phyloP scores from a whole-genome alignment of 1,284 basidiomycete genomes.

The Rhodotorula sp. region DNA sequence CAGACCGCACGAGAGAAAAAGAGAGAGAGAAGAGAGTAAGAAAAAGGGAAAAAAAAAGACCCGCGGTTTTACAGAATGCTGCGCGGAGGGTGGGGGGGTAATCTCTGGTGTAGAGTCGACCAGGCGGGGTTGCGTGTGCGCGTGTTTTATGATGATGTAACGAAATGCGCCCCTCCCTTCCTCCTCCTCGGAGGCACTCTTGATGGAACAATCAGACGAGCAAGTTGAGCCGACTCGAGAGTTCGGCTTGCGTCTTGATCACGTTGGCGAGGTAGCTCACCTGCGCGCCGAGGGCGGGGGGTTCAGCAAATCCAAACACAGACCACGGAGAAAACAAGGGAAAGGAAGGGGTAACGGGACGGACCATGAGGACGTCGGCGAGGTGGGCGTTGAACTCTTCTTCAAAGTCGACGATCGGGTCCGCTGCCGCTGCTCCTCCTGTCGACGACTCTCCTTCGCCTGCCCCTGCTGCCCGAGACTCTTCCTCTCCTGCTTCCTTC shows the following conservation, averaged over 20 bases:
- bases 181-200: too few relatives aligned
- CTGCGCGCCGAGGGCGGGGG: not conserved
- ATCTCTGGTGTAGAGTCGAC: too few relatives aligned
- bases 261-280: constrained; percentile 70
- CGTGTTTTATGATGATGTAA: too few relatives aligned
- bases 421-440: constrained; percentile 4
- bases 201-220: not conserved
- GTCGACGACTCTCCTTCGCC: constrained; percentile 22
- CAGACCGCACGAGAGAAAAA: too few relatives aligned
- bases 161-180: too few relatives aligned
- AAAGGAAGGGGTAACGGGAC: constrained; percentile 36
- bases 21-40: too few relatives aligned
- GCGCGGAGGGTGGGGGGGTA: too few relatives aligned
- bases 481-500: too few relatives aligned
- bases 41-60: too few relatives aligned
- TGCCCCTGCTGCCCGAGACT: not conserved
- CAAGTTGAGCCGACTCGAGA: constrained; percentile 76
- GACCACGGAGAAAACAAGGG: constrained; percentile 45
- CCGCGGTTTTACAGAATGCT: too few relatives aligned
- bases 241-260: constrained; percentile 89
- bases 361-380: constrained; percentile 58
- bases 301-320: not conserved
- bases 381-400: constrained; percentile 66
- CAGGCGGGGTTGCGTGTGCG: too few relatives aligned
- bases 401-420: constrained; percentile 47